Conservation (phyloP, 2,329 filamentous ascomycete genomes). For the Botryosphaeria dothidea region DNA sequence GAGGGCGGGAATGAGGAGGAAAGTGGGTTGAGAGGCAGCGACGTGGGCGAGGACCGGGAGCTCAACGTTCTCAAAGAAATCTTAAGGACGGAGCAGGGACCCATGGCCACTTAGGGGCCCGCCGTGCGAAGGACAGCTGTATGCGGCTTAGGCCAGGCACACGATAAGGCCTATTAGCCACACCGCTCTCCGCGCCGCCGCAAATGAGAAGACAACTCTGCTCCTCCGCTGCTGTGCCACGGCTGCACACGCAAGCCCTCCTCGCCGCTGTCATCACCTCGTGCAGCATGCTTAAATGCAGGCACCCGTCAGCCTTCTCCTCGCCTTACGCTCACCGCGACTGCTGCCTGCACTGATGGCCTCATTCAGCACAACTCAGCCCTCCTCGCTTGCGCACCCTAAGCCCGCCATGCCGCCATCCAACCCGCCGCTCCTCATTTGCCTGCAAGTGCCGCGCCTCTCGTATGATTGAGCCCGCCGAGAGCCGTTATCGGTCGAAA, state of each 20-base stretch:
- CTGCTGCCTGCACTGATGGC: not conserved
- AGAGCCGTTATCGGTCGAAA: not conserved
- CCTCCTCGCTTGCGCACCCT: not conserved
- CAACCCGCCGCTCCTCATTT: not conserved
- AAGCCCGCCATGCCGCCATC: constrained; percentile 3
- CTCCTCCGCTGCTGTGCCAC: not conserved
- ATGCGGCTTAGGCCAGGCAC: constrained; percentile 3
- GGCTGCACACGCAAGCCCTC: constrained; percentile 2
- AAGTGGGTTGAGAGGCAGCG: constrained; percentile 6
- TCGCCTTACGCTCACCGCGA: not conserved
- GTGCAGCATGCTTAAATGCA: not conserved
- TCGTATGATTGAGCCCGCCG: not conserved
- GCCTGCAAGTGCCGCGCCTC: not conserved
- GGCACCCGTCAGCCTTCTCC: not conserved
- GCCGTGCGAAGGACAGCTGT: not conserved
- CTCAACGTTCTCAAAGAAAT: constrained; percentile 8
- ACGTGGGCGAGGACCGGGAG: not conserved
- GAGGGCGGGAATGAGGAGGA: constrained; percentile 19
- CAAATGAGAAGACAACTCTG: not conserved
- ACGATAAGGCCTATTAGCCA: constrained; percentile 6
- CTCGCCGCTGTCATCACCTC: not conserved
- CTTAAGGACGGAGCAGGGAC: not conserved
- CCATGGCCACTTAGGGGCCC: not conserved
- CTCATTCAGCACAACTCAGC: not conserved
- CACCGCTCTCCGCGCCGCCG: not conserved